Base-by-base conservation (phyloP, 306 rosid genomes). In the Hippophae tibetana region DNA sequence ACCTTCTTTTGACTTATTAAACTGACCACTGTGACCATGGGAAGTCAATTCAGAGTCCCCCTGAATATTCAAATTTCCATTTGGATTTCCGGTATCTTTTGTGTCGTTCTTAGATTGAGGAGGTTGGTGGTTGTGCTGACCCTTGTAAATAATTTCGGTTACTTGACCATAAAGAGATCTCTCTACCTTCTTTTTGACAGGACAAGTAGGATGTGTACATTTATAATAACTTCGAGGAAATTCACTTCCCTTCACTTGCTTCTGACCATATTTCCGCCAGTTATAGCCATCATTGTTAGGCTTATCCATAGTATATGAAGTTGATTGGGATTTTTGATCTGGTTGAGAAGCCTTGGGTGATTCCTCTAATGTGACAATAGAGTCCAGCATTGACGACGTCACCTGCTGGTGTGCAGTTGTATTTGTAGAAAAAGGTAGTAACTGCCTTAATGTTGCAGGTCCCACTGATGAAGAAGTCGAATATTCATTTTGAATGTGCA, bases 211-310 rank as follows among this genome's bases (percentile, higher is more conserved):
- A 64, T 72, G 71, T 1, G 89, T 85, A 76, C 97, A 89, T 66
- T 89, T 89, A 52, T 89, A 89, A 63, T 83, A 89, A 57, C 95
- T 85, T 57, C 90, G 74, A 52, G 89, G 97, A 68, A 83, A 85
- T 55, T 85, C 90, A 6, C 95, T 83, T 14, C 97, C 97, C 40
- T 85, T 89, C 74, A 89, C 86, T 26, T 83, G 89, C 81, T 85
- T 89, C 79, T 85, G 97, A 11, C 97, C 95, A 48, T 85, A 85
- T 65, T 89, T 85, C 54, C 94, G 74, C 97, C 97, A 89, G 61
- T 83, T 85, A 77, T 67, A 85, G 31, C 90, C 94, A 47, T 89
- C 96, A 4, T 76, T 76, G 26, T 79, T 79, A 50, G 94, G 96
- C 73, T 78, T 85, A 53, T 82, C 90, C 8, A 75, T 81, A 61